A percentile compares a stretch with the other conserved stretches of the same genome.
phyloP scores from a whole-genome alignment of 2,329 filamentous ascomycete genomes.

The Gaeumannomyces tritici region DNA sequence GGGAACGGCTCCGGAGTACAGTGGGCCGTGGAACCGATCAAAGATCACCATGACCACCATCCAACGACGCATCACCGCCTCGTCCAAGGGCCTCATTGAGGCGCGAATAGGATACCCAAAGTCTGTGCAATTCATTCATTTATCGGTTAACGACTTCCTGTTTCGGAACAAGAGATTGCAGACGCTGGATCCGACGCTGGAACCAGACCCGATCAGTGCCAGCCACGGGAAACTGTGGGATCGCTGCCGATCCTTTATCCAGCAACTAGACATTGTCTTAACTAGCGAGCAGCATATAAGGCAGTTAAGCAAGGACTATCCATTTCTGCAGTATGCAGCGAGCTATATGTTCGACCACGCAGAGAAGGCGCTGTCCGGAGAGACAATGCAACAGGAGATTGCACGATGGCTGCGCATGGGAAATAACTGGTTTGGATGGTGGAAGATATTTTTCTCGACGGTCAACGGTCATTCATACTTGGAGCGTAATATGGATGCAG shows the following conservation, averaged over 20 bases:
- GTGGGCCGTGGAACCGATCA: constrained; percentile 8
- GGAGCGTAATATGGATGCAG: not conserved
- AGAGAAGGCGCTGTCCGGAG: too few species aligned
- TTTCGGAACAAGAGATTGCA: constrained; percentile 23
- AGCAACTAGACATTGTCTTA: not conserved
- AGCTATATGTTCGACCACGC: too few species aligned
- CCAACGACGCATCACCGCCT: constrained; percentile 23
- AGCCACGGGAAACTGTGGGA: constrained; percentile 33
- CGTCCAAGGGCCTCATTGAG: constrained; percentile 42
- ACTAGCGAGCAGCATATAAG: too few species aligned
- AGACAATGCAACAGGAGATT: too few species aligned
- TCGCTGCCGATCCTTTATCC: constrained; percentile 22
- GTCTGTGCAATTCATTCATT: constrained; percentile 42
- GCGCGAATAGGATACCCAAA: constrained; percentile 15
- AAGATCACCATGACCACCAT: constrained; percentile 13
- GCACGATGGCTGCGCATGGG: too few species aligned
- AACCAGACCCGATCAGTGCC: constrained; percentile 15
- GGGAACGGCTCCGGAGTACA: constrained; percentile 6
- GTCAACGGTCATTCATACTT: too few species aligned
- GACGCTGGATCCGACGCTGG: constrained; percentile 19
- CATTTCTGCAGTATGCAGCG: not conserved
- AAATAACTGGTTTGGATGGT: too few species aligned
- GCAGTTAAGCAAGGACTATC: not conserved
- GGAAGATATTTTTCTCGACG: too few species aligned
- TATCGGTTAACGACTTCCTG: constrained; percentile 39